Conservation (phyloP, 2,329 filamentous ascomycete genomes). For the Penicillium polonicum region DNA sequence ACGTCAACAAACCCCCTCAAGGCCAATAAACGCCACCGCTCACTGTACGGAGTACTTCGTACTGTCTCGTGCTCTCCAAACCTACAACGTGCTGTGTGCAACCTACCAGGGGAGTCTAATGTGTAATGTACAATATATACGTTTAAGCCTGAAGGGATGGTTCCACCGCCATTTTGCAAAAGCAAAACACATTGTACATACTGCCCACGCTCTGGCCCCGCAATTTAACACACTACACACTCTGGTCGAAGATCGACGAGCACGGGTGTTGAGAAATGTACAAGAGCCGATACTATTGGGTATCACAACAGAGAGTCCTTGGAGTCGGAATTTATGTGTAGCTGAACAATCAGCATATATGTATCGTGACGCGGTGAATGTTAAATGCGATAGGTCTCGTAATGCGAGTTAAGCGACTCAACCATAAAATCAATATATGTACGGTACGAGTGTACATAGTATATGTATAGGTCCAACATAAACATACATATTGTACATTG, state of each 20-base stretch:
- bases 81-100: neutral
- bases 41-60: neutral
- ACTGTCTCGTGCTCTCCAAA: neutral
- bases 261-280: conserved; percentile 2
- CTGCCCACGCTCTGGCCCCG: conserved; percentile 14
- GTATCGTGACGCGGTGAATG: conserved; percentile 19
- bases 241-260: conserved; percentile 19
- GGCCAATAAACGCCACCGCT: conserved; percentile 11
- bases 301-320: neutral
- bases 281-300: neutral
- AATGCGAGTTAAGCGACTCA: conserved; percentile 6
- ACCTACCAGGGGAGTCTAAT: neutral
- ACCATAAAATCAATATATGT: neutral
- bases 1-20: conserved; percentile 11
- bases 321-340: conserved; percentile 14
- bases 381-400: conserved; percentile 20
- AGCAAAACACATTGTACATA: neutral
- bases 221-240: conserved; percentile 5
- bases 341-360: conserved; percentile 1
- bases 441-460: neutral
- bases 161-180: conserved; percentile 12
- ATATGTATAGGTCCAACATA: neutral
- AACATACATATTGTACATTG: neutral
- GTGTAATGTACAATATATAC: neutral
- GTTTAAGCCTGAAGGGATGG: neutral